phyloP scores from a whole-genome alignment of 2,329 filamentous ascomycete species.

The Chrysoporthe puriensis region DNA sequence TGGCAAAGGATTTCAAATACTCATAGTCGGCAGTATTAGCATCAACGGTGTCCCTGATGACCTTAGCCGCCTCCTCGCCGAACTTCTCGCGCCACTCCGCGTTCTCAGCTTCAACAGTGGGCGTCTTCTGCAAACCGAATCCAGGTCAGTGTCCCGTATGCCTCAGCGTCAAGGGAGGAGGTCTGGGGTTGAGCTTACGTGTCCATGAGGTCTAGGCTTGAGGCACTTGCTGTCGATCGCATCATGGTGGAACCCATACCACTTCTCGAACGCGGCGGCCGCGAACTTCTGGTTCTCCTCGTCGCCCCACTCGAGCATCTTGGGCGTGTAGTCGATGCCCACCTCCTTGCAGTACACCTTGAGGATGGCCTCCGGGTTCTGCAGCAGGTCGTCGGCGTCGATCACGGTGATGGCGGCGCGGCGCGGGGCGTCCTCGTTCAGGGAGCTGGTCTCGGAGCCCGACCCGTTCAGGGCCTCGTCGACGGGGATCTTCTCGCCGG shows the following conservation, averaged over 20 bases:
- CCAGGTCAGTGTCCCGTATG: slow-evolving; percentile 6
- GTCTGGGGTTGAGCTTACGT: slow-evolving; percentile 48
- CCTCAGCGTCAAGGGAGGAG: not conserved
- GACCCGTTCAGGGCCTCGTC: slow-evolving; percentile 32
- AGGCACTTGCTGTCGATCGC: slow-evolving; percentile 82
- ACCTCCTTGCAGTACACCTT: slow-evolving; percentile 80
- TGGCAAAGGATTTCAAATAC: slow-evolving; percentile 77
- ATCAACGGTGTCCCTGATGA: slow-evolving; percentile 72
- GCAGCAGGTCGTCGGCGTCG: slow-evolving; percentile 92
- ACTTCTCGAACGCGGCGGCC: slow-evolving; percentile 84
- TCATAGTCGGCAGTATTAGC: slow-evolving; percentile 77
- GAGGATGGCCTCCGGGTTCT: slow-evolving; percentile 77
- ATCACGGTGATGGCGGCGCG: slow-evolving; percentile 71
- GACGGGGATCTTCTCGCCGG: slow-evolving; percentile 42
- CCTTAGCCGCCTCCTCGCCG: slow-evolving; percentile 69
- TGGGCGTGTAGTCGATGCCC: slow-evolving; percentile 72
- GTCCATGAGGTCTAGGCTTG: slow-evolving; percentile 67
- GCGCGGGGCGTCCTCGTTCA: slow-evolving; percentile 2
- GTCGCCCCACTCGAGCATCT: slow-evolving; percentile 85
- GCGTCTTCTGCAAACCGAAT: slow-evolving; percentile 52
- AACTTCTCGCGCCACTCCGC: slow-evolving; percentile 75
- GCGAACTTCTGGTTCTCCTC: slow-evolving; percentile 72
- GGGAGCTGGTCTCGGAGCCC: slow-evolving; percentile 19
- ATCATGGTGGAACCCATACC: slow-evolving; percentile 96
- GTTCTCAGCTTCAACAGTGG: slow-evolving; percentile 69